Conservation (phyloP, 225 moss, liverwort and hornwort genomes). For the Sphagnum tenellum region DNA sequence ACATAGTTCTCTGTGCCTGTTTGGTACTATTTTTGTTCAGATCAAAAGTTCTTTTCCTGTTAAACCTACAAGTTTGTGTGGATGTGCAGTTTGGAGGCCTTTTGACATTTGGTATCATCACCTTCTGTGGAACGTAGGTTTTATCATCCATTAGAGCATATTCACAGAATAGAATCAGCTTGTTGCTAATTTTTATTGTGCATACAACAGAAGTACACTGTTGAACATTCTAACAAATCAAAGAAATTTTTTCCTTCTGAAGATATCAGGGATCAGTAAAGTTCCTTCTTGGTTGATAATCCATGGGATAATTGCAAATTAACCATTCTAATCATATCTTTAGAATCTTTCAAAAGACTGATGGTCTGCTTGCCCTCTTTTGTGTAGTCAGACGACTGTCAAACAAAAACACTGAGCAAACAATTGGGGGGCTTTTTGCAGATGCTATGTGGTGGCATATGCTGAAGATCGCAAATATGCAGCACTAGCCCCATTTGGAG, state of each 20-base stretch:
- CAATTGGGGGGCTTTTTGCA: slow-evolving; percentile 15
- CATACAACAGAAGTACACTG: not conserved
- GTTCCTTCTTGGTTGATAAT: not conserved
- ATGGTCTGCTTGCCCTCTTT: no score
- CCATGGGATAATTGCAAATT: no score
- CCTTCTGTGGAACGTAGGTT: slow-evolving; percentile 95
- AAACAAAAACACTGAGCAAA: no score
- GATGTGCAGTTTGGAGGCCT: slow-evolving; percentile 80
- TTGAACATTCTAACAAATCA: no score
- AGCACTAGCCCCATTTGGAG: slow-evolving; percentile 79
- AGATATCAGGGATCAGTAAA: not conserved
- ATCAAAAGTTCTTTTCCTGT: no score
- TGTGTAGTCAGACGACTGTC: no score
- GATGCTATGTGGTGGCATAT: slow-evolving; percentile 69
- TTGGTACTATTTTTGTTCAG: no score
- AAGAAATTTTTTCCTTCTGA: no score
- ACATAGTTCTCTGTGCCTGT: no score
- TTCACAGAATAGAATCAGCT: no score
- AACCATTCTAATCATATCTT: no score
- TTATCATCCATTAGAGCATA: not conserved
- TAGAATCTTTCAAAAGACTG: no score
- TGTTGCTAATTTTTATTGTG: not conserved
- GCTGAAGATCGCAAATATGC: slow-evolving; percentile 62
- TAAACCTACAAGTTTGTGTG: slow-evolving; percentile 1
- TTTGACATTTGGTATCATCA: slow-evolving; percentile 65